phyloP scores from a whole-genome alignment of 805 yeast species.

The Kazachstania kunashirensis region DNA sequence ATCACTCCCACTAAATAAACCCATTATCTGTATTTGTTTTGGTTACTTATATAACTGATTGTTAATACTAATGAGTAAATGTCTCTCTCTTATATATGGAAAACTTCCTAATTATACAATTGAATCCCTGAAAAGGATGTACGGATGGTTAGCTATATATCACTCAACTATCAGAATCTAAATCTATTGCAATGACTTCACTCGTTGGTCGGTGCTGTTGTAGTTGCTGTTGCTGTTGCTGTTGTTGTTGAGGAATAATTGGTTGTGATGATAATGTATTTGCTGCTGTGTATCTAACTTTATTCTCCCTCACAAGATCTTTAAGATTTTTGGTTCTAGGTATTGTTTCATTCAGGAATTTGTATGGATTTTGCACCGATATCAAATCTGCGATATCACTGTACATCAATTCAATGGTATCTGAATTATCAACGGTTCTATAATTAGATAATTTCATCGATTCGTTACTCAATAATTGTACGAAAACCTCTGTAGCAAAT shows the following conservation, averaged over 20 bases:
- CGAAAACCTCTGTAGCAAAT: conserved; percentile 21
- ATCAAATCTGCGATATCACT: conserved; percentile 18
- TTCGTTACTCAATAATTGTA: conserved; percentile 17
- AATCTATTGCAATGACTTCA: conserved; percentile 4
- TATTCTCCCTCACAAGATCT: conserved; percentile 19
- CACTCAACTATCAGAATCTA: no score
- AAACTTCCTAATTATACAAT: no score
- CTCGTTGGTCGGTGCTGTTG: neutral
- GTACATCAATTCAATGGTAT: conserved; percentile 11
- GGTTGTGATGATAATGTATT: conserved; percentile 1
- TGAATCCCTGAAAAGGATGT: neutral
- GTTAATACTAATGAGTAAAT: no score
- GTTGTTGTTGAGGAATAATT: neutral
- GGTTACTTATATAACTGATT: neutral
- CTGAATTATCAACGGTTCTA: neutral
- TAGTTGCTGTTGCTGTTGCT: neutral
- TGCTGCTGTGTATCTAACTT: conserved; percentile 16
- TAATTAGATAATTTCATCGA: conserved; percentile 11
- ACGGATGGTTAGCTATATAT: conserved; percentile 3
- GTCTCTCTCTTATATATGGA: no score
- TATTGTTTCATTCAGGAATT: conserved; percentile 20
- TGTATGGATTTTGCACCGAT: conserved; percentile 13
- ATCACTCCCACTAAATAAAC: conserved; percentile 2
- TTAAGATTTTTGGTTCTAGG: conserved; percentile 19
- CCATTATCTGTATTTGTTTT: conserved; percentile 1